Evolutionary conservation across 2,329 filamentous ascomycete genomes (phyloP).

Genomic region (Ophiosphaerella herpotricha): DNA sequence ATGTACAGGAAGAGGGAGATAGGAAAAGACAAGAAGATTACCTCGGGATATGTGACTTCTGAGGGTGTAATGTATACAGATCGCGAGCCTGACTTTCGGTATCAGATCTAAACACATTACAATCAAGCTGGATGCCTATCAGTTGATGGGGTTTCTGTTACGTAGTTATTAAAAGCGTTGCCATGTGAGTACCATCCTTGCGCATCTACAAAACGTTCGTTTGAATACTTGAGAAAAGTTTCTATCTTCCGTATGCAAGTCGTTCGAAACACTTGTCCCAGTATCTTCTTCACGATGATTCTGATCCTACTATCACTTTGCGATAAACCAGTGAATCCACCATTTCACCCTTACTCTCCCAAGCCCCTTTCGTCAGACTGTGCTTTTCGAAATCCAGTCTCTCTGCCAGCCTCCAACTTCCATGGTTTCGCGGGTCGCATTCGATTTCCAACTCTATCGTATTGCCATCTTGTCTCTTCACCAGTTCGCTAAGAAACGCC

Average conservation of each 20-base stretch:
- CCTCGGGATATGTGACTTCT: conserved; percentile 22
- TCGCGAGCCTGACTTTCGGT: conserved; percentile 37
- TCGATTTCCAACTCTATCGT: conserved; percentile 38
- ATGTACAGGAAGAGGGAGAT: conserved; percentile 41
- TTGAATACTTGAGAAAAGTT: too few relatives aligned
- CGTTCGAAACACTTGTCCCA: too few relatives aligned
- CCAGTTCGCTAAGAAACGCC: conserved; percentile 28
- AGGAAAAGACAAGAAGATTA: conserved; percentile 35
- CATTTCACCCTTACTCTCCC: conserved; percentile 40
- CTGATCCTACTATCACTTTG: conserved; percentile 10
- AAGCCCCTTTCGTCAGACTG: conserved; percentile 31
- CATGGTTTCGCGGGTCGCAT: conserved; percentile 41
- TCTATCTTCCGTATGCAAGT: too few relatives aligned
- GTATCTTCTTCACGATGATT: too few relatives aligned
- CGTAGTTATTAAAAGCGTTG: too few relatives aligned
- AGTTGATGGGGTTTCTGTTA: too few relatives aligned
- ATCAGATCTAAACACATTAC: conserved; percentile 22
- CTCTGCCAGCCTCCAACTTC: conserved; percentile 37
- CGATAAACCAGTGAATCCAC: conserved; percentile 36
- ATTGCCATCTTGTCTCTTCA: conserved; percentile 6
- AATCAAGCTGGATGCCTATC: neutral
- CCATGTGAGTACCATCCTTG: too few relatives aligned
- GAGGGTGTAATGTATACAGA: conserved; percentile 31
- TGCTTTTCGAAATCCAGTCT: conserved; percentile 33
- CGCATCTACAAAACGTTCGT: too few relatives aligned